A percentile compares a stretch with the other conserved stretches of the same genome.
These are phyloP conservation scores for Rhodotorula sp. DNA, from an alignment of 1,284 basidiomycete species.

Conservation along the genomic window DNA sequence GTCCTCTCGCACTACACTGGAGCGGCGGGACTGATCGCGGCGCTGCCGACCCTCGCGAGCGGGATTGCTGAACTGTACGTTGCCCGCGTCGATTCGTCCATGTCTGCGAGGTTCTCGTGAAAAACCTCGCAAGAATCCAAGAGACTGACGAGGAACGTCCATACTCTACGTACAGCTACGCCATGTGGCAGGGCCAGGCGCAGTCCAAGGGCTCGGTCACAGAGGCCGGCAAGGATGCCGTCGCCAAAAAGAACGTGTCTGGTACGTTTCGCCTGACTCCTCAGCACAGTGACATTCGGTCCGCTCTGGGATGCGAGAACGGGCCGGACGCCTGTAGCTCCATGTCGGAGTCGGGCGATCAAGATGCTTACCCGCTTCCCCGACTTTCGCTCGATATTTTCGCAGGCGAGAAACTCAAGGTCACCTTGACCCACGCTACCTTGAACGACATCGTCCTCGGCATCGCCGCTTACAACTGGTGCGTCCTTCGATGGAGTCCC, in stretches of 20 bases:
- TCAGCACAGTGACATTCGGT: no score
- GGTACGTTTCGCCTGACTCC: slow-evolving; percentile 5
- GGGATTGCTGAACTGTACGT: slow-evolving; percentile 43
- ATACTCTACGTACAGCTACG: slow-evolving; percentile 40
- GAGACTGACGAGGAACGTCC: no score
- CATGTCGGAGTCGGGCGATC: no score
- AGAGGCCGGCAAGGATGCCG: slow-evolving; percentile 40
- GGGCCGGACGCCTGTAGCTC: neutral
- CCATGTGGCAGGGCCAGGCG: slow-evolving; percentile 43
- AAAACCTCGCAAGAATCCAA: no score
- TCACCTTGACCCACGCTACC: slow-evolving; percentile 46
- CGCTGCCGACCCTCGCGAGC: slow-evolving; percentile 45
- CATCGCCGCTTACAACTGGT: slow-evolving; percentile 46
- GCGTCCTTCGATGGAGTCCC: slow-evolving; percentile 29
- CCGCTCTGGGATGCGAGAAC: no score
- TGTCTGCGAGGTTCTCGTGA: no score
- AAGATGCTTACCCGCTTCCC: no score
- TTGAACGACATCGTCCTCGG: slow-evolving; percentile 47
- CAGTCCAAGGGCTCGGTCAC: slow-evolving; percentile 39
- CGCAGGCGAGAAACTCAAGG: slow-evolving; percentile 44
- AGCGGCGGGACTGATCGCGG: slow-evolving; percentile 43
- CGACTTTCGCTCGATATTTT: neutral
- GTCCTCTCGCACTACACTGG: slow-evolving; percentile 45
- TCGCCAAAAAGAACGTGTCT: slow-evolving; percentile 41
- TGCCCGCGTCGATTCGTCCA: no score